Percentiles rank a stretch among this genome's conserved stretches.
Evolutionary conservation across 2,329 filamentous ascomycete species (phyloP).

Genomic region (Ophiostoma sp.): DNA sequence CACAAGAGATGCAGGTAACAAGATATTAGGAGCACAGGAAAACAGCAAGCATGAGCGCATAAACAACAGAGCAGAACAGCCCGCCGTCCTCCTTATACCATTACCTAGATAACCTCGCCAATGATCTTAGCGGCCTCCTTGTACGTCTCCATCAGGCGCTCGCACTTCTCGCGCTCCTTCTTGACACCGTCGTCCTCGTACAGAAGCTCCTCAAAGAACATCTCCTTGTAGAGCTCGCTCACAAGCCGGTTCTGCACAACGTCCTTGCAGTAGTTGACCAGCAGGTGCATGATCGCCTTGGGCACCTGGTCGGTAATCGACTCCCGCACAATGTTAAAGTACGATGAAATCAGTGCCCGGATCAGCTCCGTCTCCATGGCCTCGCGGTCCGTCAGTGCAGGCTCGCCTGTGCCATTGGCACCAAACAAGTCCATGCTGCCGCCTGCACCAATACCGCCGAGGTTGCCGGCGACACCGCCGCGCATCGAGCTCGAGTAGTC

Average conservation of each 20-base stretch:
- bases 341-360: constrained; percentile 89
- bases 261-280: constrained; percentile 98
- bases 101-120: constrained; percentile 76
- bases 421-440: constrained; percentile 23
- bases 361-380: constrained; percentile 97
- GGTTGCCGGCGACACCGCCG: constrained; percentile 2
- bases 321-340: constrained; percentile 98
- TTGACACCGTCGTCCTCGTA: constrained; percentile 98
- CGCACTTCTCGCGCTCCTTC: constrained; percentile 77
- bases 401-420: constrained; percentile 55
- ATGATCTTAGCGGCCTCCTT: constrained; percentile 98
- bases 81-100: too few species aligned
- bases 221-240: constrained; percentile 89
- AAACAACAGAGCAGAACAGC: neutral
- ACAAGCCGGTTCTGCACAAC: constrained; percentile 96
- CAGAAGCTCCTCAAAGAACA: constrained; percentile 82
- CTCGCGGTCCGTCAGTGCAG: constrained; percentile 89
- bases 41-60: neutral
- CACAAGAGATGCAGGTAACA: neutral
- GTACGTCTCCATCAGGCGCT: constrained; percentile 90
- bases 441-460: constrained; percentile 17
- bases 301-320: constrained; percentile 98
- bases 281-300: constrained; percentile 96
- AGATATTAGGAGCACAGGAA: neutral
- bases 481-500: constrained; percentile 7